A percentile compares a stretch with the other conserved stretches of the same genome.
phyloP scores from a whole-genome alignment of 169 alveolate species.

The Blepharisma undulans region DNA sequence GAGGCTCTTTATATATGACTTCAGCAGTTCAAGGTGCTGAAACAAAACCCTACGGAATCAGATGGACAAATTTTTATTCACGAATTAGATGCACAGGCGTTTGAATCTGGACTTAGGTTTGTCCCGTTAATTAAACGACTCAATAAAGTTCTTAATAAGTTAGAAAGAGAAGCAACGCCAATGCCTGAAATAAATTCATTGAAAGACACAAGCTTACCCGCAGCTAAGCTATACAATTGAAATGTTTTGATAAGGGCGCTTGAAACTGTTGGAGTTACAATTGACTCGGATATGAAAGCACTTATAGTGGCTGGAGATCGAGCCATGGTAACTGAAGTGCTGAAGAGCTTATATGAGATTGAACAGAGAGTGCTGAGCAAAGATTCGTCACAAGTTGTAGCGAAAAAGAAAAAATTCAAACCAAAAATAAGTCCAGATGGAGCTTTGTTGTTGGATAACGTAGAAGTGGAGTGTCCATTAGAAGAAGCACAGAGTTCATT shows the following conservation, averaged over 20 bases:
- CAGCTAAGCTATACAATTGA: slow-evolving; percentile 75
- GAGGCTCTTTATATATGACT: slow-evolving; percentile 6
- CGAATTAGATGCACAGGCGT: slow-evolving; percentile 27
- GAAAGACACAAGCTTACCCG: slow-evolving; percentile 44
- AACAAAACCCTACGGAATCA: not conserved
- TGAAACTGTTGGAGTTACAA: slow-evolving; percentile 37
- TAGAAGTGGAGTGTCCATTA: slow-evolving; percentile 58
- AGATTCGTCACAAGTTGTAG: not conserved
- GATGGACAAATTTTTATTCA: not conserved
- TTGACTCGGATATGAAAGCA: slow-evolving; percentile 62
- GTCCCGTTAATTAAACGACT: slow-evolving; percentile 31
- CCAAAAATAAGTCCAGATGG: slow-evolving; percentile 21
- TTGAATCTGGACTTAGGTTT: slow-evolving; percentile 27
- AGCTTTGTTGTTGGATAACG: slow-evolving; percentile 8
- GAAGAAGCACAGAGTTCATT: slow-evolving; percentile 74
- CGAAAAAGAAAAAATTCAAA: not conserved
- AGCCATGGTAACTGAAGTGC: slow-evolving; percentile 55
- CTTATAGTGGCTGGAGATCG: slow-evolving; percentile 69
- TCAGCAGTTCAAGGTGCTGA: not conserved
- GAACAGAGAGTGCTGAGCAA: not conserved
- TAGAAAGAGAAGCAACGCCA: slow-evolving; percentile 3
- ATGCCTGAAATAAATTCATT: slow-evolving; percentile 34
- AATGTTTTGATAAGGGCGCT: slow-evolving; percentile 52
- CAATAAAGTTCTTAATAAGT: not conserved
- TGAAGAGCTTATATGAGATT: slow-evolving; percentile 1